Evolutionary conservation across 2,329 filamentous ascomycete genomes (phyloP), one percentile per base, ranked within the genome.

Genomic region (Neoascochyta sp.): DNA sequence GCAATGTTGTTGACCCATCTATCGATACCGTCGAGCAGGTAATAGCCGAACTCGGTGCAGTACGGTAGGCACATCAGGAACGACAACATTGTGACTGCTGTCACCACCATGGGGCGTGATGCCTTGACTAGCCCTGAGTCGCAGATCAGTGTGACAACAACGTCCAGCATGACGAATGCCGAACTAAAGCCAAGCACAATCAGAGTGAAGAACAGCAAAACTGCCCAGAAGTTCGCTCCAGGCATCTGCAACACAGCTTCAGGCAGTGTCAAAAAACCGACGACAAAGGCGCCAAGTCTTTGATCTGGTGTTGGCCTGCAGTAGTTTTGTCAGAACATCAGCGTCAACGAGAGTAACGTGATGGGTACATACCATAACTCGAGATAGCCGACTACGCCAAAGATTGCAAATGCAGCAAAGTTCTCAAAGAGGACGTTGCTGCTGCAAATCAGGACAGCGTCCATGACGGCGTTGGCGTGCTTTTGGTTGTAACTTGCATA

Each of bases 101-200:
- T 76, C 20, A 76, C 74, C 7, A 78, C 67, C 19, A 63, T 44
- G 1, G 66, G 67, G 11, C 71, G 64, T 2, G 68, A 70, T 9
- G 59, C 48, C 42, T 69, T 68, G 25, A 68, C 39, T 29, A 57
- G 22, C n/a, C 73, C 71, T 0, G 69, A 65, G 36, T 78, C 75
- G 54, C 74, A 69, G 20, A 72, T 57, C 23, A 77, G 47, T 0
- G 75, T 78, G 6, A 72, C 70, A 4, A 72, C 64, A 4, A 71
- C 74, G 42, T 78, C 75, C 5, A 78, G 56, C 73, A 78, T 76
- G 26, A 73, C 74, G 36, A 78, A 78, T 1, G 75, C 72, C 0
- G 74, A 78, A 35, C 70, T 74, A 45, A 75, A 76, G 0, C 75
- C 75, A 0, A 78, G 66, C 1, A 78, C 69, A 36, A 77, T 69